Base-by-base conservation (phyloP, 1,284 basidiomycete species). In the Papiliotrema flavescens region DNA sequence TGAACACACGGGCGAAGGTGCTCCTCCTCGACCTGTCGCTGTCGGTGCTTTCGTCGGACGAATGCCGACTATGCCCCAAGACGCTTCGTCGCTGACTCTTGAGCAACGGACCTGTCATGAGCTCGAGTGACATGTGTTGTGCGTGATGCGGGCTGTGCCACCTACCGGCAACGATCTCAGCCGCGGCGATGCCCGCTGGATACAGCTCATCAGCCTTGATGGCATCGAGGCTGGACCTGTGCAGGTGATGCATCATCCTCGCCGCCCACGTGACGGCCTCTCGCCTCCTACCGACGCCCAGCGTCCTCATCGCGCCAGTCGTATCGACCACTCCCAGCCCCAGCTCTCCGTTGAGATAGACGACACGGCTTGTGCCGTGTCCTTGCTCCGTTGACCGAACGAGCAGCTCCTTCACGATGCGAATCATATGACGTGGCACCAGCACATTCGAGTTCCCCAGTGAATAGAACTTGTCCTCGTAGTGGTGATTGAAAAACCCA, bases 151-250 rank as follows among this genome's bases (percentile, higher is more conserved):
- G 13, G n/a, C n/a, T n/a, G n/a, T n/a, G n/a, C n/a, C n/a, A 65
- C 71, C 64, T 54, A 73, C 72, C 72, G 13, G 67, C 69, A 13
- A 68, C 59, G 9, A 74, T 67, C 47, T 74, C 70, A 50, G 70
- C 73, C 0, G 73, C 71, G 34, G 67, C 66, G 20, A 74, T 63
- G 2, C 69, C 67, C 3, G 63, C 52, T 1, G 26, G 36, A 8
- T 58, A 49, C 32, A 73, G 55, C 45, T 74, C 70, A 9, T 48
- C 44, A 14, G 64, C 28, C 28, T 32, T 32, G 5, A 32, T 32
- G 6, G 28, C 11, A 6, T 5, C 28, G 6, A 32, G 11, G 28
- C 28, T 32, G 6, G 28, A 32, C 28, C 11, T 32, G 11, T 32
- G 28, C 28, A 32, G 5, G 28, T 32, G 11, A 11, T 32, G 56